Conservation (phyloP, 148 eudicot genomes). For the Vaccinium corymbosum region DNA sequence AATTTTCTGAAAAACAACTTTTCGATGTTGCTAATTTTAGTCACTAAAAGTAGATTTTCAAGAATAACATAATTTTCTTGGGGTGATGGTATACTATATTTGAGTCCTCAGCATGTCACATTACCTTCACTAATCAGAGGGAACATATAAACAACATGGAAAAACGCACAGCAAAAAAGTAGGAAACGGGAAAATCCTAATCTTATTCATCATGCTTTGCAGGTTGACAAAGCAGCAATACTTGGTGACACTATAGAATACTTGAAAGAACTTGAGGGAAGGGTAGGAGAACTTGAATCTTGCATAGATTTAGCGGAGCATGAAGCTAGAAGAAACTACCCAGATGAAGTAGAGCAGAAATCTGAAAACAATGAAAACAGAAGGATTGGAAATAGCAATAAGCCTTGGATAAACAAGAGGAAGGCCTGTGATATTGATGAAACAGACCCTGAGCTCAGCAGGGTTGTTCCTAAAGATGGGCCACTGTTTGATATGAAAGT, state of each 20-base stretch:
- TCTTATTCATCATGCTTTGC: constrained; percentile 17
- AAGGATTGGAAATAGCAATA: constrained; percentile 21
- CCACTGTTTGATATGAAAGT: constrained; percentile 33
- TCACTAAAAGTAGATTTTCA: background rate
- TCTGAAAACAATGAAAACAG: constrained; percentile 30
- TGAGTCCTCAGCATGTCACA: background rate
- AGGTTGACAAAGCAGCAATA: constrained; percentile 42
- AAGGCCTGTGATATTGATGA: constrained; percentile 44
- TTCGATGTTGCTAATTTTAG: background rate
- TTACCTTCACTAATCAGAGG: background rate
- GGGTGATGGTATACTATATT: background rate
- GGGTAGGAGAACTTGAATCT: constrained; percentile 42
- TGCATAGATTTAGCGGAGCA: constrained; percentile 29
- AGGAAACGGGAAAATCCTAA: background rate
- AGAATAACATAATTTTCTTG: background rate
- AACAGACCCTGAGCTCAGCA: constrained; percentile 23
- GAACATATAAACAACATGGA: background rate
- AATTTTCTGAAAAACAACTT: background rate
- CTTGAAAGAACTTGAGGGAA: constrained; percentile 46
- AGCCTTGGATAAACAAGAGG: constrained; percentile 34
- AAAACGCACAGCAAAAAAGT: background rate
- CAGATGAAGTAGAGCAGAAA: constrained; percentile 32
- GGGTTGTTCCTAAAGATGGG: constrained; percentile 21
- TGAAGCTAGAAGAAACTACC: constrained; percentile 25
- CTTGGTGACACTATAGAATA: constrained; percentile 32